Evolutionary conservation across 129 eudicot genomes (phyloP).

Genomic region (Rutidosis leptorrhynchoides): DNA sequence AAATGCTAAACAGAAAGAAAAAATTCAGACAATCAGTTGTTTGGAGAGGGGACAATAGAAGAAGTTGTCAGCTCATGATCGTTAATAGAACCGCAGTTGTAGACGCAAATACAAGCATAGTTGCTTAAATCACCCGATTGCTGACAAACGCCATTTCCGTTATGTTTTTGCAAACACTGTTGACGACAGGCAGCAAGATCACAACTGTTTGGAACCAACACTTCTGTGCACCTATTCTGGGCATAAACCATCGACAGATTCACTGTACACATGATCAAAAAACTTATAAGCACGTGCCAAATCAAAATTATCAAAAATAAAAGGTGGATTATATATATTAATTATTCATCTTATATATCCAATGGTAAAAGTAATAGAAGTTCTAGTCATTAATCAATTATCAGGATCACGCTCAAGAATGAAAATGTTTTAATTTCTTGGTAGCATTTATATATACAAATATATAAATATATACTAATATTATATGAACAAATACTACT

Average conservation of each 20-base stretch:
- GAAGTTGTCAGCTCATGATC: not conserved
- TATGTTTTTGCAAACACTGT: not conserved
- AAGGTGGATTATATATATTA: not conserved
- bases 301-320: not conserved
- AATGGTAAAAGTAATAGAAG: too few relatives aligned
- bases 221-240: slow-evolving; percentile 5
- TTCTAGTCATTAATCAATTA: too few relatives aligned
- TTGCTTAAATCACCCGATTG: not conserved
- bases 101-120: slow-evolving; percentile 12
- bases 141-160: slow-evolving; percentile 5
- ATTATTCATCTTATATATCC: not conserved
- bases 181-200: slow-evolving; percentile 5
- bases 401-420: too few relatives aligned
- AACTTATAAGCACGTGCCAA: not conserved
- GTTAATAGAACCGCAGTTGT: not conserved
- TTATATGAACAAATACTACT: too few relatives aligned
- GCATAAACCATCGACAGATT: not conserved
- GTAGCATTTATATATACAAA: too few relatives aligned
- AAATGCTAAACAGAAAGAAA: too few relatives aligned
- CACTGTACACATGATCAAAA: not conserved
- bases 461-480: too few relatives aligned
- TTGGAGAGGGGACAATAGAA: not conserved
- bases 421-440: too few relatives aligned
- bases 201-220: not conserved
- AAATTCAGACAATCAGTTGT: not conserved